phyloP scores from a whole-genome alignment of 2,329 filamentous ascomycete genomes.

The Colletotrichum liriopes region DNA sequence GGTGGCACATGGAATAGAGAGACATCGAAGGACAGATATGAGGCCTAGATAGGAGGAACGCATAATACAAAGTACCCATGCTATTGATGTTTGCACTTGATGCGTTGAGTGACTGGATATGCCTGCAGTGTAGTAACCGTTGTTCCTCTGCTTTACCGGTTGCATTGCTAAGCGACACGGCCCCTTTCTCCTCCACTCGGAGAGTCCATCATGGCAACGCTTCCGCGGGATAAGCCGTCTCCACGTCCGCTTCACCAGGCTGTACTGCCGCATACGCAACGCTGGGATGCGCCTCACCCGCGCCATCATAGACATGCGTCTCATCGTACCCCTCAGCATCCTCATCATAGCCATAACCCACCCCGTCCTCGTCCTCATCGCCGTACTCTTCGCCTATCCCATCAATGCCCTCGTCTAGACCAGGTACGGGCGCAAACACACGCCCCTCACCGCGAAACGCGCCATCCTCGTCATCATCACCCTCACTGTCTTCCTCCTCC shows the following conservation, averaged over 20 bases:
- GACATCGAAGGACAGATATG: background rate
- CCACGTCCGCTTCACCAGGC: constrained; percentile 1
- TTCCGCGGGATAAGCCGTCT: constrained; percentile 31
- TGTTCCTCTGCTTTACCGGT: background rate
- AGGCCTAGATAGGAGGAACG: background rate
- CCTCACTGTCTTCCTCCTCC: constrained; percentile 52
- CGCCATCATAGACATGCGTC: constrained; percentile 46
- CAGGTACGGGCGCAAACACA: constrained; percentile 17
- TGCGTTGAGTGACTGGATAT: background rate
- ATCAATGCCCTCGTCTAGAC: constrained; percentile 11
- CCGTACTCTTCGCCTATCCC: constrained; percentile 42
- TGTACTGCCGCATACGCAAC: constrained; percentile 2
- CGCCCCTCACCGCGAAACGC: constrained; percentile 45
- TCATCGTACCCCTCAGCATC: constrained; percentile 49
- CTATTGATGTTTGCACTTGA: background rate
- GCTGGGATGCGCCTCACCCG: constrained; percentile 44
- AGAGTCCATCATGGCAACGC: constrained; percentile 4
- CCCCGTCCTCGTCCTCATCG: constrained; percentile 44
- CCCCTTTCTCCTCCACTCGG: background rate
- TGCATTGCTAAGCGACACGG: background rate
- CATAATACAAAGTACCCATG: background rate
- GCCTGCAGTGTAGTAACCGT: background rate
- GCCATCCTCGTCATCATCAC: constrained; percentile 48
- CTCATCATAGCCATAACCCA: constrained; percentile 47
- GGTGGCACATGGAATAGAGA: background rate